Percentiles rank a stretch among this genome's conserved stretches.
These are phyloP conservation scores for Cymbopogon flexuosus DNA, from an alignment of 202 grass and related monocot genomes.

Conservation along the genomic window DNA sequence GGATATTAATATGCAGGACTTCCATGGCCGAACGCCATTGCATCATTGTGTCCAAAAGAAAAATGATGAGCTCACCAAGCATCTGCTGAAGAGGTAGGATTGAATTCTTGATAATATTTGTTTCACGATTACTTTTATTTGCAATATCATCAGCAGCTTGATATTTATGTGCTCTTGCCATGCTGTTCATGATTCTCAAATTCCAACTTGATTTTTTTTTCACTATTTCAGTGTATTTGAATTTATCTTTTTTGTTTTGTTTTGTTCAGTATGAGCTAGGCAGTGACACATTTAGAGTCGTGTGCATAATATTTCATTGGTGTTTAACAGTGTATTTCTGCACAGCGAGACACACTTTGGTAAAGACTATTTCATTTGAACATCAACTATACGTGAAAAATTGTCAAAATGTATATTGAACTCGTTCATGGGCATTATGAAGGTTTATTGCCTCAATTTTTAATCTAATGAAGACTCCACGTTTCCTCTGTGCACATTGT, in stretches of 20 bases:
- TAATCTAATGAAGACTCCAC: conserved; percentile 11
- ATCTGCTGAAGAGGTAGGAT: conserved; percentile 74
- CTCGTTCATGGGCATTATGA: neutral
- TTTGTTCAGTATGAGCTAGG: neutral
- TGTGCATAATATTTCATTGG: neutral
- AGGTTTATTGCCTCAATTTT: conserved; percentile 9
- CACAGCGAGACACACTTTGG: neutral
- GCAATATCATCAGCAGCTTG: conserved; percentile 10
- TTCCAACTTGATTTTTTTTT: neutral
- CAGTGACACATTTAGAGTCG: conserved; percentile 9
- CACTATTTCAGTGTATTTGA: neutral
- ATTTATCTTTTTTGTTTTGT: neutral
- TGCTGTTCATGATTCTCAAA: neutral
- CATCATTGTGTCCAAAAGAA: conserved; percentile 80
- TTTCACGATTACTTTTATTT: neutral
- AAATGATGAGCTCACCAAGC: conserved; percentile 75
- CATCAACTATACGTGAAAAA: neutral
- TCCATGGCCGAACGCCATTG: conserved; percentile 77
- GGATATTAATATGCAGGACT: conserved; percentile 79
- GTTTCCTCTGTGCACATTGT: neutral
- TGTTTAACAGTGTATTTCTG: neutral
- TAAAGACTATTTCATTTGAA: neutral
- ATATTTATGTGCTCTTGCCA: conserved; percentile 19
- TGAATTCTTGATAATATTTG: conserved; percentile 11
- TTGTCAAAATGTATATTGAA: neutral